phyloP scores from a whole-genome alignment of 768 basidiomycete genomes.

The Boletus pseudo-olivaceus region DNA sequence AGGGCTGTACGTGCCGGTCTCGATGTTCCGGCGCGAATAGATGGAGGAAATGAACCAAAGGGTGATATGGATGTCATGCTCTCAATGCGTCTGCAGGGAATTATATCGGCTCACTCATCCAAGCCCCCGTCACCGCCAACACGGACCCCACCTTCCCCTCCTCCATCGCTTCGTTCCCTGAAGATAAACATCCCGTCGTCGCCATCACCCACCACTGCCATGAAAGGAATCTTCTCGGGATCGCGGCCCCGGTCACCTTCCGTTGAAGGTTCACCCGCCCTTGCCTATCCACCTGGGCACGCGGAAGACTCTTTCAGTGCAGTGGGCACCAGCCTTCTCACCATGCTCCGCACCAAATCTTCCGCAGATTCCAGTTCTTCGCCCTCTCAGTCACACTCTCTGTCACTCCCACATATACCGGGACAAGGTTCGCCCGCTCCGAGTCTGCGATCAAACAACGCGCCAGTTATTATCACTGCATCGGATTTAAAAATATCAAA shows the following conservation, averaged over 20 bases:
- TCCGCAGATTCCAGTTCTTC: conserved; percentile 25
- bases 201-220: conserved; percentile 11
- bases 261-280: conserved; percentile 43
- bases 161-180: conserved; percentile 28
- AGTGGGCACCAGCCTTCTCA: conserved; percentile 52
- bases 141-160: conserved; percentile 28
- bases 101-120: conserved; percentile 34
- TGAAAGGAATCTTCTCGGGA: conserved; percentile 24
- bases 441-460: conserved; percentile 23
- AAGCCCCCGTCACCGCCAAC: conserved; percentile 14
- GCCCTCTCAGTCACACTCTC: conserved; percentile 32
- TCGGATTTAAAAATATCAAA: conserved; percentile 39
- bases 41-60: conserved; percentile 55
- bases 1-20: conserved; percentile 72
- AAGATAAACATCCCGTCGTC: conserved; percentile 18
- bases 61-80: conserved; percentile 85
- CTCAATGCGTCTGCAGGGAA: conserved; percentile 69
- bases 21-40: conserved; percentile 40
- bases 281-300: conserved; percentile 33
- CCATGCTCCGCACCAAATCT: conserved; percentile 45
- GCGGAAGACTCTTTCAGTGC: conserved; percentile 56
- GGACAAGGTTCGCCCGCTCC: conserved; percentile 22
- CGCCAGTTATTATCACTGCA: conserved; percentile 19
- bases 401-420: conserved; percentile 19
- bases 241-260: conserved; percentile 29